Evolutionary conservation across 2,329 filamentous ascomycete species (phyloP), one percentile per base, ranked within the genome.

Genomic region (Grosmannia clavigera): DNA sequence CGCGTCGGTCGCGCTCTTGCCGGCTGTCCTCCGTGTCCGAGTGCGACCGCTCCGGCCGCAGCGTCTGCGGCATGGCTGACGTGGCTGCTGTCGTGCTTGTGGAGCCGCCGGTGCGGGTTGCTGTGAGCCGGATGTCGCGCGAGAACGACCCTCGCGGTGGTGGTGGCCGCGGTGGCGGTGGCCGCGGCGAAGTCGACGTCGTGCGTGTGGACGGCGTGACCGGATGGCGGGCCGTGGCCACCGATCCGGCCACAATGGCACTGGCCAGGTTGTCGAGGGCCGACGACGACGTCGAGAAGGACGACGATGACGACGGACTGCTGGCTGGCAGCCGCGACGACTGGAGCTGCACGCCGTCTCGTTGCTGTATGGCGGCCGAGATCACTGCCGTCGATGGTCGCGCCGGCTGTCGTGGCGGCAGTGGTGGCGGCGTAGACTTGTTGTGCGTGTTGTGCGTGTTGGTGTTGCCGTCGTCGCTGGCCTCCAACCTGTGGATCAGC

Each of bases 211-310:
- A 52, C 14, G 62, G 55, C 61, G 72, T 46, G 7, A 69, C 75
- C 55, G 70, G 76, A 59, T 72, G 74, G 63, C 83, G 81, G 2
- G 84, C 78, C 0, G 86, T 83, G 5, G 88, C 88, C 0, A 92
- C 76, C 29, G 85, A 87, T 2, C 87, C 84, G 2, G 87, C 88
- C 66, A 92, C 80, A 61, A 92, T 90, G 63, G 88, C 88, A 66
- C 83, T 82, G 14, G 87, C 84, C 9, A 92, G 79, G 0, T 84
- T 84, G 61, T 85, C 80, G 11, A 88, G 76, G 1, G 80, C 79
- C 33, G 85, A 76, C 58, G 67, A 73, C 29, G 72, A 68, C 10
- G 53, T 3, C 16, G 29, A 22, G 1, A 12, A 3, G 10, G 59
- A 31, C 16, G 57, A 27, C 27, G 38, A 16, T 46, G 53, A 40